Percentiles rank a stretch among this genome's conserved stretches.
Conservation (phyloP, 1,284 basidiomycete genomes). For the Austroboletus niveus region DNA sequence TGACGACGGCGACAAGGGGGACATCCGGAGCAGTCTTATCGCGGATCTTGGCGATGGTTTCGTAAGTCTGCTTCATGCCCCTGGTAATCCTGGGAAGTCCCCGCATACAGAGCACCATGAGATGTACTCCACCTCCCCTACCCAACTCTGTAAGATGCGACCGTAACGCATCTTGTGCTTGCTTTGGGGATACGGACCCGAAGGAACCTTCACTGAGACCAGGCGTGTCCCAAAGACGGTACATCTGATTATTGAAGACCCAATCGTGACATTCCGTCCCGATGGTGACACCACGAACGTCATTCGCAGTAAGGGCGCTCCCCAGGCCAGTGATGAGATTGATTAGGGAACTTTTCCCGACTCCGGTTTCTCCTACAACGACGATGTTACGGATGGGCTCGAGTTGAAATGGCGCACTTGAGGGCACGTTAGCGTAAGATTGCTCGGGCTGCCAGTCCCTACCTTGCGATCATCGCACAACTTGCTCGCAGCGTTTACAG, state of each 20-base stretch:
- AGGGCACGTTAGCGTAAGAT: conserved; percentile 8
- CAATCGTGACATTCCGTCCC: conserved; percentile 25
- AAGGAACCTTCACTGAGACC: conserved; percentile 30
- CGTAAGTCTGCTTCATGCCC: conserved; percentile 30
- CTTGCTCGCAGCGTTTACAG: not conserved
- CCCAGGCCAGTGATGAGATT: conserved; percentile 26
- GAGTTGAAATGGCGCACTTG: conserved; percentile 9
- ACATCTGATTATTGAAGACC: conserved; percentile 18
- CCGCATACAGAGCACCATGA: conserved; percentile 32
- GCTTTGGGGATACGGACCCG: conserved; percentile 26
- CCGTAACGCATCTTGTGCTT: conserved; percentile 28
- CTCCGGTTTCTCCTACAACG: conserved; percentile 30
- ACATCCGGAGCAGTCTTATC: conserved; percentile 15
- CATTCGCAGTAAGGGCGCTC: conserved; percentile 26
- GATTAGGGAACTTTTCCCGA: conserved; percentile 34
- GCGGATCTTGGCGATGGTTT: conserved; percentile 24
- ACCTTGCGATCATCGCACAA: not conserved
- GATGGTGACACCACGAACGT: conserved; percentile 31
- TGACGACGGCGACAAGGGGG: conserved; percentile 31
- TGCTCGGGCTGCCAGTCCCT: no score
- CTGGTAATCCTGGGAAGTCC: conserved; percentile 28
- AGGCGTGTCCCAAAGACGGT: conserved; percentile 35
- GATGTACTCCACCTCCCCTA: conserved; percentile 27
- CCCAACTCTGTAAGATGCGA: conserved; percentile 26
- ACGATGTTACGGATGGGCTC: conserved; percentile 30